Evolutionary conservation across 169 alveolate species (phyloP).

Genomic region (Plasmodium sp.): DNA sequence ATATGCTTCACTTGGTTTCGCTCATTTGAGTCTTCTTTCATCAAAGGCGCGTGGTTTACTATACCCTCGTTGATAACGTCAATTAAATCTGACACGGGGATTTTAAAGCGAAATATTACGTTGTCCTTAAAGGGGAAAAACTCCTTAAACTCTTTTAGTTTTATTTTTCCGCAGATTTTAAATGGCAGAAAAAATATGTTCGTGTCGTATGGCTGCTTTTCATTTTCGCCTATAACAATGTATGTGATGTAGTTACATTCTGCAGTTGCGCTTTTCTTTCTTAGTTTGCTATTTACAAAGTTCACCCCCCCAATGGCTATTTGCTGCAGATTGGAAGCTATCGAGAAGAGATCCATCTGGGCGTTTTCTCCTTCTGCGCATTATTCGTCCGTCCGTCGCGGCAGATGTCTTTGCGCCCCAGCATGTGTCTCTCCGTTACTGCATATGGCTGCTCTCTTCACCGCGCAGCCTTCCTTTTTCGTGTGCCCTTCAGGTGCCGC

Average conservation of each 20-base stretch:
- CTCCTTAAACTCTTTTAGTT: constrained; percentile 48
- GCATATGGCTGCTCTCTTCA: not conserved
- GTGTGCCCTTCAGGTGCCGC: not conserved
- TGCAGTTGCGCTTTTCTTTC: constrained; percentile 7
- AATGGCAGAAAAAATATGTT: constrained; percentile 70
- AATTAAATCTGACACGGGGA: constrained; percentile 31
- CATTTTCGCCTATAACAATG: constrained; percentile 73
- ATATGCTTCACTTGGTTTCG: not conserved
- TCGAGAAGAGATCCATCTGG: constrained; percentile 66
- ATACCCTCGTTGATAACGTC: constrained; percentile 67
- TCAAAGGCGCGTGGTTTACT: constrained; percentile 20
- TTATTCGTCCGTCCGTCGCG: not conserved
- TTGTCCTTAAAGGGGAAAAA: constrained; percentile 66
- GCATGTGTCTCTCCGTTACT: not conserved
- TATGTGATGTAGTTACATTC: constrained; percentile 49
- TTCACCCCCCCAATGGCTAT: constrained; percentile 73
- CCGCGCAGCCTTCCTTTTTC: not conserved
- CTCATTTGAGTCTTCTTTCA: constrained; percentile 7
- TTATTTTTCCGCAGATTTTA: constrained; percentile 21
- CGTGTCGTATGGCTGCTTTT: constrained; percentile 52
- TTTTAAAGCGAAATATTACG: constrained; percentile 59
- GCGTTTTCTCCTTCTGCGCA: not conserved
- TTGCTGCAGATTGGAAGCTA: constrained; percentile 74
- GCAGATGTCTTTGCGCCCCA: not conserved
- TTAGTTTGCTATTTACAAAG: constrained; percentile 51